These are phyloP conservation scores for Lactifluus pinguis DNA, from an alignment of 768 basidiomycete species.

Conservation along the genomic window DNA sequence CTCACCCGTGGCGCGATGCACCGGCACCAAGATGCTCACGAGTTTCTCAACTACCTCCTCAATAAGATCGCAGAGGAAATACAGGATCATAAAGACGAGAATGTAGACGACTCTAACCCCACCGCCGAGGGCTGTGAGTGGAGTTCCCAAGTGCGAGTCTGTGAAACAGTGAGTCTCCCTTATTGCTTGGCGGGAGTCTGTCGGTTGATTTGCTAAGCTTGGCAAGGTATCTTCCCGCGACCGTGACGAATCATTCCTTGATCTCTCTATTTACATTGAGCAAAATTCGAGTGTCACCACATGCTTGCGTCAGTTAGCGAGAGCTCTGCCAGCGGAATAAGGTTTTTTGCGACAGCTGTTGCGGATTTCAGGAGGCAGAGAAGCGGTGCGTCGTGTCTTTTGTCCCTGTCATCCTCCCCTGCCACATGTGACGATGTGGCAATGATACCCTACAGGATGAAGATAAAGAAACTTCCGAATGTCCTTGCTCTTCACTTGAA, in stretches of 20 bases:
- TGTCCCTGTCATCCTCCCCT: too few species aligned
- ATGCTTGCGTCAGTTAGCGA: constrained; percentile 91
- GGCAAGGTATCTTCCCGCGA: constrained; percentile 48
- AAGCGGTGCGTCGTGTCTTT: too few species aligned
- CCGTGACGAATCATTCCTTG: constrained; percentile 95
- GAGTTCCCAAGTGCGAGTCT: constrained; percentile 25
- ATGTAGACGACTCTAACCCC: constrained; percentile 9
- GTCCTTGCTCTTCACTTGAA: constrained; percentile 93
- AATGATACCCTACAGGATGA: too few species aligned
- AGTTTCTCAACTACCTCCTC: constrained; percentile 90
- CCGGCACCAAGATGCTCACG: constrained; percentile 98
- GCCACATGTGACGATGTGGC: too few species aligned
- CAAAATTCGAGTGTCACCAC: constrained; percentile 95
- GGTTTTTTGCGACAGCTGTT: constrained; percentile 93
- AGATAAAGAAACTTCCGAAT: too few species aligned
- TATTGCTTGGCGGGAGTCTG: too few species aligned
- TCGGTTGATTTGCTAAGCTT: constrained; percentile 23
- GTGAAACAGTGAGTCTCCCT: constrained; percentile 67
- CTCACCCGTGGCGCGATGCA: constrained; percentile 86
- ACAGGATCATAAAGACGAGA: constrained; percentile 35
- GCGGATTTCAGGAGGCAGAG: constrained; percentile 95
- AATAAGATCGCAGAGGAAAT: constrained; percentile 93
- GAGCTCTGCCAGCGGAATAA: constrained; percentile 94
- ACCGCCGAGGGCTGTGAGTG: constrained; percentile 60
- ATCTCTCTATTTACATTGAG: constrained; percentile 97